phyloP scores from a whole-genome alignment of 345 rosid genomes.

The Geranium brycei region DNA sequence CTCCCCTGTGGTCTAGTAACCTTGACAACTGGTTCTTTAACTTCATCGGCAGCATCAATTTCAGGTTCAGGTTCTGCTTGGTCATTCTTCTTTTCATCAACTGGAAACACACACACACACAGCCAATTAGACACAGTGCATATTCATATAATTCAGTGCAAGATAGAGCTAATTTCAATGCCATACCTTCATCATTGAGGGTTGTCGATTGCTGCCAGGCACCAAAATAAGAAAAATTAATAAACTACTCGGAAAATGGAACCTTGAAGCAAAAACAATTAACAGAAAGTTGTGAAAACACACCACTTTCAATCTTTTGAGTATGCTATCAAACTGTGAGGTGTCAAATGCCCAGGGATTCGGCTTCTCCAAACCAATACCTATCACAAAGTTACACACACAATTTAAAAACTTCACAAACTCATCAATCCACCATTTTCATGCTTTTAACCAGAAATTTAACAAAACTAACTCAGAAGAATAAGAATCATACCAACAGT shows the following conservation, averaged over 20 bases:
- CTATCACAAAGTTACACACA: conserved; percentile 20
- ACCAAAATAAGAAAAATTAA: not conserved
- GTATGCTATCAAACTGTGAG: conserved; percentile 82
- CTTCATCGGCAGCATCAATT: conserved; percentile 21
- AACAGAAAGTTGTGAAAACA: not conserved
- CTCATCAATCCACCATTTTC: not conserved
- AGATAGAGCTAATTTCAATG: not conserved
- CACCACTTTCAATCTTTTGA: conserved; percentile 93
- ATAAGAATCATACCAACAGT: conserved; percentile 37
- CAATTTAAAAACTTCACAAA: not conserved
- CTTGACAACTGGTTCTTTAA: conserved; percentile 32
- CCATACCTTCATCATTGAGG: conserved; percentile 42
- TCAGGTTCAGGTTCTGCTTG: conserved; percentile 27
- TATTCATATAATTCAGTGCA: not conserved
- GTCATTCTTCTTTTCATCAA: conserved; percentile 17
- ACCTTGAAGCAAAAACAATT: not conserved
- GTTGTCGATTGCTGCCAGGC: conserved; percentile 56
- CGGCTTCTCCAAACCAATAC: conserved; percentile 82
- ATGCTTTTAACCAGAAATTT: not conserved
- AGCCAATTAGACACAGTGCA: not conserved
- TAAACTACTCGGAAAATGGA: not conserved
- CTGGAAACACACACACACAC: conserved; percentile 15
- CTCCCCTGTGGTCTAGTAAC: conserved; percentile 87
- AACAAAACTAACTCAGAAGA: not conserved
- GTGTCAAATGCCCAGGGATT: conserved; percentile 95